Conservation (phyloP, 2,329 filamentous ascomycete species). For the Xylariaceae sp. region DNA sequence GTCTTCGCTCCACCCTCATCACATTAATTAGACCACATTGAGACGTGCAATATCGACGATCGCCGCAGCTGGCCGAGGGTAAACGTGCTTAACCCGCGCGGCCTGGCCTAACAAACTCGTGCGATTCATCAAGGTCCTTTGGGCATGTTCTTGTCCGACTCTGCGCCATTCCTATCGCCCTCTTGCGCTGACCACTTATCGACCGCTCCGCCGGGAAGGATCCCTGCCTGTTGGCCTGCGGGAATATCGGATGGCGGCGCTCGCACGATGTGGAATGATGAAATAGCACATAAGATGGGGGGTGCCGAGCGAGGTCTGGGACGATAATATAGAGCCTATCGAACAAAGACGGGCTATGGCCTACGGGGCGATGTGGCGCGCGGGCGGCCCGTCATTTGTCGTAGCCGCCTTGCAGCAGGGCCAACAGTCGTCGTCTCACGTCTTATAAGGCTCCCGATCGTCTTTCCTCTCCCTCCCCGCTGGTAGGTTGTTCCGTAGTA, state of each 20-base stretch:
- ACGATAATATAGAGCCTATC: slow-evolving; percentile 1
- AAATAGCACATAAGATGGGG: slow-evolving; percentile 3
- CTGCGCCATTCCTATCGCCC: slow-evolving; percentile 1
- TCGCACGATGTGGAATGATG: slow-evolving; percentile 10
- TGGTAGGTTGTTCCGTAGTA: not conserved
- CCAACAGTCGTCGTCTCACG: not conserved
- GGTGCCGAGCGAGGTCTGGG: slow-evolving; percentile 1
- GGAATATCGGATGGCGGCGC: slow-evolving; percentile 11
- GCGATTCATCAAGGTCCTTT: slow-evolving; percentile 10
- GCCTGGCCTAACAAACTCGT: slow-evolving; percentile 7
- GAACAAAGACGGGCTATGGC: not conserved
- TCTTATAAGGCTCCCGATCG: not conserved
- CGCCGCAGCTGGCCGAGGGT: slow-evolving; percentile 19
- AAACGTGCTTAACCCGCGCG: slow-evolving; percentile 8
- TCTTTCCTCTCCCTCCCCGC: not conserved
- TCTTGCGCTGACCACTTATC: not conserved
- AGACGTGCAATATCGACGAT: not conserved
- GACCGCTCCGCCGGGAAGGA: not conserved
- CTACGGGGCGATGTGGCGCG: not conserved
- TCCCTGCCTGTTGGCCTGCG: slow-evolving; percentile 10
- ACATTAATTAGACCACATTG: not conserved
- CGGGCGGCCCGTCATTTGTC: not conserved
- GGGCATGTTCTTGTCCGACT: slow-evolving; percentile 7
- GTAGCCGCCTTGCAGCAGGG: not conserved
- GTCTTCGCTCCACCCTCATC: not conserved